A percentile compares a stretch with the other conserved stretches of the same genome.
Conservation (phyloP, 371 early-diverging fungal species). For the Mortierella sp. region DNA sequence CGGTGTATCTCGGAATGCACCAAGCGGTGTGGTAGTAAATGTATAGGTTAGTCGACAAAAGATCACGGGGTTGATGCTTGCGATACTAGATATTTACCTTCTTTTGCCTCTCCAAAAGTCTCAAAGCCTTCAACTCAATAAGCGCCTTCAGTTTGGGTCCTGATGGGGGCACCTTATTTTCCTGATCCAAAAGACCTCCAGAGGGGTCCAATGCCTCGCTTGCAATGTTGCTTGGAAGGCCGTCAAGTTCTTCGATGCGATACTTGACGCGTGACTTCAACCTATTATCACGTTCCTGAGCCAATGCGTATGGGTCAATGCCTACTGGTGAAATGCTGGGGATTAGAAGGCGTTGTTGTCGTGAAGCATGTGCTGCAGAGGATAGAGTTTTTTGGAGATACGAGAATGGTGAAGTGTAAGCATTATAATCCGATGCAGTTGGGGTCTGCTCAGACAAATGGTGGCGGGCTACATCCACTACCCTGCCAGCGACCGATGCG, state of each 20-base stretch:
- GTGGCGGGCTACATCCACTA: constrained; percentile 54
- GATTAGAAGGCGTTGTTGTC: constrained; percentile 77
- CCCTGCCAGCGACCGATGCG: constrained; percentile 43
- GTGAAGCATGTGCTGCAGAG: constrained; percentile 68
- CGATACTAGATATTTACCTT: constrained; percentile 49
- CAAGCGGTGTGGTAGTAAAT: no score
- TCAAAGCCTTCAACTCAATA: constrained; percentile 85
- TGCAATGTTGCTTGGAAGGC: constrained; percentile 67
- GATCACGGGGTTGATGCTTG: neutral
- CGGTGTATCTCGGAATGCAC: neutral
- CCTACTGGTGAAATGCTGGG: constrained; percentile 85
- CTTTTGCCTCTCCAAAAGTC: constrained; percentile 82
- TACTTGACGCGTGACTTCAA: constrained; percentile 75
- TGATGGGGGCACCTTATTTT: constrained; percentile 42
- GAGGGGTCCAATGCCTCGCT: constrained; percentile 56
- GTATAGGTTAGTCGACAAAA: neutral
- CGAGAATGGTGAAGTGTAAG: constrained; percentile 63
- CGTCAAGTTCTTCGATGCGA: constrained; percentile 84
- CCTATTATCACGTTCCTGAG: constrained; percentile 81
- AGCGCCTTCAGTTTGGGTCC: constrained; percentile 76
- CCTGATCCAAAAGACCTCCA: constrained; percentile 36
- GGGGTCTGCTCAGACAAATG: constrained; percentile 51
- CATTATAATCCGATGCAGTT: constrained; percentile 50
- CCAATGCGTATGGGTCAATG: constrained; percentile 79
- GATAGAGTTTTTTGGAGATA: constrained; percentile 65